phyloP scores from a whole-genome alignment of 306 rosid genomes.

The Corylus americana region DNA sequence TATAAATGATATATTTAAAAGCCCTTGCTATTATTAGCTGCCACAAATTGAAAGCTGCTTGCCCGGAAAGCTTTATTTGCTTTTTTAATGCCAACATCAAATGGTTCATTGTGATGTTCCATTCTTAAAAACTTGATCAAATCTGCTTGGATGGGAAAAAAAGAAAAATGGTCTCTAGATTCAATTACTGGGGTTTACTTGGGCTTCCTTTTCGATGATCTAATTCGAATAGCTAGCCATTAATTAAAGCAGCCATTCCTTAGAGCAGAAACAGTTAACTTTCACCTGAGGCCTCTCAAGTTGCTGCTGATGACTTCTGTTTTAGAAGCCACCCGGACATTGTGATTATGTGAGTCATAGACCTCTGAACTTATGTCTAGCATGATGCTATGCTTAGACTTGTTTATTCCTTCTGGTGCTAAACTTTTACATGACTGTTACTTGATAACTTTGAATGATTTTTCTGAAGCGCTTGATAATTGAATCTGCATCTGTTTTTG shows the following conservation, averaged over 20 bases:
- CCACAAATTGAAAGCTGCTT: background rate
- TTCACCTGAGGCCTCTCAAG: background rate
- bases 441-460: background rate
- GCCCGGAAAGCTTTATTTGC: background rate
- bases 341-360: background rate
- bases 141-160: background rate
- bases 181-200: background rate
- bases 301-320: background rate
- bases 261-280: background rate
- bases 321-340: background rate
- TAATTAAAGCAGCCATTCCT: background rate
- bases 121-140: background rate
- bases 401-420: background rate
- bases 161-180: background rate
- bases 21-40: background rate
- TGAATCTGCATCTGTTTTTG: background rate
- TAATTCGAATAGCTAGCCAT: background rate
- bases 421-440: background rate
- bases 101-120: background rate
- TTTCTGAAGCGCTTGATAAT: background rate
- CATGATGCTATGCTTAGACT: background rate
- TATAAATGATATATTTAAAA: background rate
- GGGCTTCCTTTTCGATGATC: background rate
- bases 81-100: background rate
- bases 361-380: background rate